phyloP scores from a whole-genome alignment of 495 filamentous ascomycete genomes.

The Hyaloscypha finlandica region DNA sequence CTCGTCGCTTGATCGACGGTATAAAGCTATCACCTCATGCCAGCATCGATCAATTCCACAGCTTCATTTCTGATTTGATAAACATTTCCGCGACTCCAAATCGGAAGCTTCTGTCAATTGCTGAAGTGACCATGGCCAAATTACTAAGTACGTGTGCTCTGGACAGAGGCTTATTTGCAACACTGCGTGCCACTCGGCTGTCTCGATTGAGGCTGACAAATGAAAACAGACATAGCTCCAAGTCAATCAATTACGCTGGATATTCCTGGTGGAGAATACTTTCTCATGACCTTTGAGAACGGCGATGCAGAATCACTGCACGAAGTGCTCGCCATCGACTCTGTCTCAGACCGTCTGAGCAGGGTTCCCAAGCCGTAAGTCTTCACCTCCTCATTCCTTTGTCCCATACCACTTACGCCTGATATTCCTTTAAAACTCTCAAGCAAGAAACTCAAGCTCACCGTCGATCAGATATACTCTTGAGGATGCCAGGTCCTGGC shows the following conservation, averaged over 20 bases:
- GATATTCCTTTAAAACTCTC: too few relatives aligned
- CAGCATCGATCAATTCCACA: neutral
- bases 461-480: conserved; percentile 16
- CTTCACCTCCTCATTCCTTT: neutral
- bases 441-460: neutral
- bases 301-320: conserved; percentile 14
- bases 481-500: conserved; percentile 18
- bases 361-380: conserved; percentile 24
- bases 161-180: too few relatives aligned
- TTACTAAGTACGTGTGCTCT: neutral
- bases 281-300: conserved; percentile 17
- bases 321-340: conserved; percentile 13
- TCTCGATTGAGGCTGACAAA: neutral
- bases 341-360: conserved; percentile 18
- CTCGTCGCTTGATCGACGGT: neutral
- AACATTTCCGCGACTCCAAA: neutral
- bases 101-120: neutral
- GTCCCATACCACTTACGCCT: neutral
- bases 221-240: conserved; percentile 12
- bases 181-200: neutral
- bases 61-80: neutral
- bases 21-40: neutral
- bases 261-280: conserved; percentile 21
- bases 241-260: conserved; percentile 15
- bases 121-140: neutral